These are phyloP conservation scores for Ophiostoma triangulosporum DNA, from an alignment of 2,329 filamentous ascomycete genomes.

Conservation along the genomic window DNA sequence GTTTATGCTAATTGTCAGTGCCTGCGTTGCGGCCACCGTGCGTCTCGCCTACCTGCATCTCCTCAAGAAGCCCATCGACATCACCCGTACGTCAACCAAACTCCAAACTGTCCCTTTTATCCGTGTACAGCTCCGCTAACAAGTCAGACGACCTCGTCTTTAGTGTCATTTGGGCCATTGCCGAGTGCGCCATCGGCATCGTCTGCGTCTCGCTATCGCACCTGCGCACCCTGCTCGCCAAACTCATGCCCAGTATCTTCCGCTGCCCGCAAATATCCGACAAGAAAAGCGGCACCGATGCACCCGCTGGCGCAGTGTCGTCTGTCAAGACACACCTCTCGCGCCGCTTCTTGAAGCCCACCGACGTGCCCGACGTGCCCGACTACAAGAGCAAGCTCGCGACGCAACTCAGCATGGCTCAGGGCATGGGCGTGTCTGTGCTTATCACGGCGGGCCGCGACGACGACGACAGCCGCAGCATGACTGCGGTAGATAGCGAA, in stretches of 20 bases:
- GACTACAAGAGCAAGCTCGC: not conserved
- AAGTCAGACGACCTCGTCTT: constrained; percentile 18
- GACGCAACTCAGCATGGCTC: not conserved
- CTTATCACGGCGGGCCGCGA: constrained; percentile 1
- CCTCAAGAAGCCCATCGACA: constrained; percentile 15
- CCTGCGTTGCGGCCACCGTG: constrained; percentile 16
- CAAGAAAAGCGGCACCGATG: not conserved
- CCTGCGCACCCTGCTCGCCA: constrained; percentile 14
- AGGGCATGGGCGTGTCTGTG: not conserved
- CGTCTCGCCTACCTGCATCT: constrained; percentile 17
- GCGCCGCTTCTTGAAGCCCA: not conserved
- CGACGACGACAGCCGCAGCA: not conserved
- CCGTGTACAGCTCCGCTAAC: not conserved
- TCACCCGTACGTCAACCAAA: constrained; percentile 17
- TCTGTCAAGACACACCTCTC: constrained; percentile 1
- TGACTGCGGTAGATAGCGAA: not conserved
- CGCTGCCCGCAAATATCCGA: not conserved
- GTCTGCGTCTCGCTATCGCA: constrained; percentile 23
- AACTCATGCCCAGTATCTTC: constrained; percentile 10
- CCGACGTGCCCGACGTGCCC: not conserved
- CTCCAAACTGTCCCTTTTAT: not conserved
- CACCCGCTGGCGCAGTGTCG: not conserved
- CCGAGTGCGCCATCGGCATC: constrained; percentile 22
- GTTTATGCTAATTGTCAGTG: constrained; percentile 12
- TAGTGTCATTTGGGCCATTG: constrained; percentile 20